phyloP scores from a whole-genome alignment of 2,329 filamentous ascomycete genomes.

The Acarospora socialis region DNA sequence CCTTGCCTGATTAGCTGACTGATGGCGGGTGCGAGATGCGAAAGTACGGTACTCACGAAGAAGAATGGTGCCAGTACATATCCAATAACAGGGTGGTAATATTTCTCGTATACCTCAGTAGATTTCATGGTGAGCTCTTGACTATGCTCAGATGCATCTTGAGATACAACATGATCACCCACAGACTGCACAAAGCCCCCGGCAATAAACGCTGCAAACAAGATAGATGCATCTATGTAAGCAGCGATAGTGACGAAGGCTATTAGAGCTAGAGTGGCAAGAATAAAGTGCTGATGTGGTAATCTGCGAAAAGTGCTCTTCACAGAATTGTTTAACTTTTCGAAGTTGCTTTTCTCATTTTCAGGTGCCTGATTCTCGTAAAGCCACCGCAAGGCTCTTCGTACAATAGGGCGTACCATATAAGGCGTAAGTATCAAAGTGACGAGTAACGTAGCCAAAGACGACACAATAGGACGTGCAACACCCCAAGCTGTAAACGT shows the following conservation, averaged over 20 bases:
- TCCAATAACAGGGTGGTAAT: constrained; percentile 31
- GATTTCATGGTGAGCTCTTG: constrained; percentile 5
- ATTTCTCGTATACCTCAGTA: constrained; percentile 29
- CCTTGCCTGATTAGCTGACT: constrained; percentile 13
- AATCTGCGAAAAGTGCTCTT: neutral
- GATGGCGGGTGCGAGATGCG: neutral
- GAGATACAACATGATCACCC: neutral
- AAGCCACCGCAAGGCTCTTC: constrained; percentile 16
- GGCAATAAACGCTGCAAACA: constrained; percentile 45
- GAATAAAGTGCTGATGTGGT: neutral
- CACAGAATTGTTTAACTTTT: neutral
- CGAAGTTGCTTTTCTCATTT: neutral
- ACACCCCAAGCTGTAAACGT: constrained; percentile 29
- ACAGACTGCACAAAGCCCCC: constrained; percentile 19
- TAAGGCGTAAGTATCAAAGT: constrained; percentile 1
- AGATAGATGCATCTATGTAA: constrained; percentile 41
- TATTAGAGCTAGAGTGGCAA: constrained; percentile 29
- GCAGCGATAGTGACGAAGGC: constrained; percentile 34
- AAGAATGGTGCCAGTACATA: constrained; percentile 55
- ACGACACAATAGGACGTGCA: constrained; percentile 38
- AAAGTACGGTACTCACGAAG: constrained; percentile 38
- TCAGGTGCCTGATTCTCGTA: constrained; percentile 7
- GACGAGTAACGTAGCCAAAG: constrained; percentile 19
- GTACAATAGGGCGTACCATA: neutral
- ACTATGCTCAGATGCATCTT: neutral